Evolutionary conservation across 176 grass and related monocot genomes (phyloP).

Genomic region (Pharus latifolius): DNA sequence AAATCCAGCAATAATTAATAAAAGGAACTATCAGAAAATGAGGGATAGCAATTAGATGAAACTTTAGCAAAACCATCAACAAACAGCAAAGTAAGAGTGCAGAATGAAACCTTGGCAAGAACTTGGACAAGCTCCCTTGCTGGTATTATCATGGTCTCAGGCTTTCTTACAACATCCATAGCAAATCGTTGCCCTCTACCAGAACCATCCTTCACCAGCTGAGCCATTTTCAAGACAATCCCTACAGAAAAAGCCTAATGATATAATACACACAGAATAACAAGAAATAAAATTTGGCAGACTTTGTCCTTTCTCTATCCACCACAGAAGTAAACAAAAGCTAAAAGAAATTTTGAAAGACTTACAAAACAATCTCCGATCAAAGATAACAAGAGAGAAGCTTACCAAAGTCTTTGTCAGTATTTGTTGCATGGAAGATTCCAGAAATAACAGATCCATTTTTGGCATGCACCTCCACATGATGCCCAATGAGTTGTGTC

Average conservation of each 20-base stretch:
- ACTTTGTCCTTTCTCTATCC: neutral
- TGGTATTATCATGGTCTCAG: slow-evolving; percentile 83
- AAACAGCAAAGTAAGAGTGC: neutral
- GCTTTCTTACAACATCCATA: slow-evolving; percentile 48
- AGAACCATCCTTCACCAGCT: slow-evolving; percentile 60
- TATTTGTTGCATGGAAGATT: slow-evolving; percentile 86
- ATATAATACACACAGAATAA: slow-evolving; percentile 6
- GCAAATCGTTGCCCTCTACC: slow-evolving; percentile 34
- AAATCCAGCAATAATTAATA: neutral
- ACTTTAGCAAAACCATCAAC: neutral
- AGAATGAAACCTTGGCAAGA: slow-evolving; percentile 65
- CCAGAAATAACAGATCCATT: slow-evolving; percentile 95
- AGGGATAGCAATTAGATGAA: neutral
- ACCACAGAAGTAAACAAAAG: neutral
- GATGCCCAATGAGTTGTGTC: slow-evolving; percentile 66
- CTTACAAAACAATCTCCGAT: neutral
- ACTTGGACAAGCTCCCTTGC: slow-evolving; percentile 76
- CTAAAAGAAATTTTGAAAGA: neutral
- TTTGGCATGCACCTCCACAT: slow-evolving; percentile 85
- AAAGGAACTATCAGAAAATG: neutral
- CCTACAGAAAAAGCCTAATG: slow-evolving; percentile 33
- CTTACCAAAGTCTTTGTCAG: slow-evolving; percentile 85
- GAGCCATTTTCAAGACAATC: slow-evolving; percentile 94
- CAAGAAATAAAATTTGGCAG: neutral
- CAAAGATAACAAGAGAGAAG: neutral